Percentiles rank a stretch among this genome's conserved stretches.
Conservation (phyloP, 306 rosid species). For the Citrullus mucosospermus region DNA sequence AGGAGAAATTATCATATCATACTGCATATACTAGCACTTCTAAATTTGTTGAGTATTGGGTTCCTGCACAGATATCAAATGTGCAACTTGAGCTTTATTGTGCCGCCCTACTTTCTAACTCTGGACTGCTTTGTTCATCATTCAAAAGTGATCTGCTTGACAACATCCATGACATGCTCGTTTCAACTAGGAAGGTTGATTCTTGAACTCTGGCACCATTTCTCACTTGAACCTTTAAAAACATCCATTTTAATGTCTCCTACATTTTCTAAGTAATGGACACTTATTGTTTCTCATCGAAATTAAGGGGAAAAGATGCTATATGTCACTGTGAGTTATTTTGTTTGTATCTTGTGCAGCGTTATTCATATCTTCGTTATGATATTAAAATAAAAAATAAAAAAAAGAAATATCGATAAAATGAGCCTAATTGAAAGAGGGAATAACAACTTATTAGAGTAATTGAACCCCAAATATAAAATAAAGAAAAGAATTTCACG, state of each 20-base stretch:
- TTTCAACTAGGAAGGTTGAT: constrained; percentile 54
- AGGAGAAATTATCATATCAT: constrained; percentile 43
- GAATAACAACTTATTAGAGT: not conserved
- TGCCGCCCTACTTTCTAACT: constrained; percentile 46
- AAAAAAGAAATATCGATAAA: not conserved
- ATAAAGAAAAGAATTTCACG: not conserved
- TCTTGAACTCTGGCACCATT: constrained; percentile 19
- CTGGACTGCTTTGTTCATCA: constrained; percentile 41
- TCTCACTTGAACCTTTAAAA: constrained; percentile 5
- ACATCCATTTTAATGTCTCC: not conserved
- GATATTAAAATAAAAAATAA: not conserved
- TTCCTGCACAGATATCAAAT: constrained; percentile 63
- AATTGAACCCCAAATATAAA: not conserved
- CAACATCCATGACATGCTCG: constrained; percentile 45
- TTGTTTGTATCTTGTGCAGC: not conserved
- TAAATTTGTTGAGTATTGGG: constrained; percentile 80
- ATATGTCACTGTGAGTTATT: not conserved
- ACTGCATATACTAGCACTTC: constrained; percentile 32
- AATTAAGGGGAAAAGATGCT: not conserved
- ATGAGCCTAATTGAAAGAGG: not conserved
- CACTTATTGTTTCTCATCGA: not conserved
- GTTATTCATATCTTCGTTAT: not conserved
- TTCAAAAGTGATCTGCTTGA: constrained; percentile 35
- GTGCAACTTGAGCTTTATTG: constrained; percentile 92
- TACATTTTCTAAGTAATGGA: too few species aligned